Evolutionary conservation across 2,329 filamentous ascomycete genomes (phyloP).

Genomic region (Fusarium sp.): DNA sequence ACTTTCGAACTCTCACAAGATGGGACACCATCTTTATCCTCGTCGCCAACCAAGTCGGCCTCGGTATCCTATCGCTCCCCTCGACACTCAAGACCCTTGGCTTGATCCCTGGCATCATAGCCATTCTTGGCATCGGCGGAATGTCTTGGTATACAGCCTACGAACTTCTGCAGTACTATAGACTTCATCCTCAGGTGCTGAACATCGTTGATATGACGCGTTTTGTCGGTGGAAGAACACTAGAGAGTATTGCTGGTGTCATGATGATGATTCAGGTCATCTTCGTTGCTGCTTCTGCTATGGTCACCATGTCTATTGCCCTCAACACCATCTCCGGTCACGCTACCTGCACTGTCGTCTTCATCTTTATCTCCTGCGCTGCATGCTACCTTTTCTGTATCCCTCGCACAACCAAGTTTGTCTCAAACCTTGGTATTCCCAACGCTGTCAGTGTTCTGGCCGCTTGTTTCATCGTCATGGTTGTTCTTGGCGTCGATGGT

Average conservation of each 20-base stretch:
- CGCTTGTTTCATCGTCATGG: constrained; percentile 35
- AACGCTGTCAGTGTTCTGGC: constrained; percentile 34
- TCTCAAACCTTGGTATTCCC: constrained; percentile 23
- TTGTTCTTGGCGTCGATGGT: constrained; percentile 28
- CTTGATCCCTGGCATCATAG: constrained; percentile 72
- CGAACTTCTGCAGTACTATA: constrained; percentile 70
- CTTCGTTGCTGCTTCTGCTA: constrained; percentile 34
- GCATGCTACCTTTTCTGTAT: constrained; percentile 30
- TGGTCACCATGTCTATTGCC: constrained; percentile 33
- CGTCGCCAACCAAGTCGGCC: constrained; percentile 44
- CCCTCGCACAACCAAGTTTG: constrained; percentile 34
- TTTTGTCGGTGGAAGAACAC: constrained; percentile 54
- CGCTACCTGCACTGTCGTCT: constrained; percentile 27
- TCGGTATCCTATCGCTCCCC: constrained; percentile 71
- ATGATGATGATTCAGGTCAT: constrained; percentile 42
- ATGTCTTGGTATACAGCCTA: constrained; percentile 69
- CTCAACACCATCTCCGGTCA: constrained; percentile 37
- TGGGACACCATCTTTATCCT: constrained; percentile 44
- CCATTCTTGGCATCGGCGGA: constrained; percentile 72
- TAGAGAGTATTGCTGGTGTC: constrained; percentile 19
- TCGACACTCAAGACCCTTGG: constrained; percentile 75
- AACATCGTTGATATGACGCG: constrained; percentile 76
- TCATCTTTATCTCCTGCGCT: constrained; percentile 23
- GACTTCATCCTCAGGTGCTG: constrained; percentile 73
- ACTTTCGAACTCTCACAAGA: constrained; percentile 40